Evolutionary conservation across 2,329 filamentous ascomycete species (phyloP), one percentile per base, ranked within the genome.

Genomic region (Microdochium nivale): DNA sequence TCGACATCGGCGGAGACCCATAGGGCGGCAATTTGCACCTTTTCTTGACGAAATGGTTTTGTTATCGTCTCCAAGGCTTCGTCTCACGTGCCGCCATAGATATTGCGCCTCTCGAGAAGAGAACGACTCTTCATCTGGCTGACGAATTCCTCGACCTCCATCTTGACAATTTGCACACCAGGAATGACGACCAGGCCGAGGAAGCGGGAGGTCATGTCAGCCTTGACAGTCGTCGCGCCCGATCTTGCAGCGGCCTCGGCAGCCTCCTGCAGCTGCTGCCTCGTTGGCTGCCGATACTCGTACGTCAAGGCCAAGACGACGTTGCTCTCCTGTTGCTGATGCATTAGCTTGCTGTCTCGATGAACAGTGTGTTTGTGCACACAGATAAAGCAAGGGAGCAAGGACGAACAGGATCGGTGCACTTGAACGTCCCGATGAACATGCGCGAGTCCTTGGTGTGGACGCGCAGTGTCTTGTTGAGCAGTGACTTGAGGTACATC

Each of bases 391-490:
- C 16, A 11, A 25, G 47, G 27, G 33, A 13, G 24, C 7, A n/a
- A 30, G 7, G 47, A 76, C 80, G 49, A 72, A 95, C 90, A 54
- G 87, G 83, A 73, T 99, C 94, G 27, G 91, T 96, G 73, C 94
- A 99, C 70, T 95, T 96, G 71, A 99, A 88, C 56, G 84, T 79
- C 21, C 94, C 94, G 51, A 90, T 82, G 68, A 97, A 99, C 67
- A 96, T 84, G 54, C 94, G 88, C 16, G 81, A 83, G 65, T 97
- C 92, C 3, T 83, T 88, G 14, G 87, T 88, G 60, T 87, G 81
- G 51, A 97, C 73, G 53, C 90, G 85, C 32, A 97, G 72, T 37
- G 82, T 88, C 66, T 88, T 88, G 67, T 88, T 88, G 50, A 95
- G 74, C 49, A 95, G 80, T 24, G 84, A 81, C 32, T 70, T 67